Evolutionary conservation across 164 flowering plant species (phyloP).

Genomic region (Vitis amurensis): DNA sequence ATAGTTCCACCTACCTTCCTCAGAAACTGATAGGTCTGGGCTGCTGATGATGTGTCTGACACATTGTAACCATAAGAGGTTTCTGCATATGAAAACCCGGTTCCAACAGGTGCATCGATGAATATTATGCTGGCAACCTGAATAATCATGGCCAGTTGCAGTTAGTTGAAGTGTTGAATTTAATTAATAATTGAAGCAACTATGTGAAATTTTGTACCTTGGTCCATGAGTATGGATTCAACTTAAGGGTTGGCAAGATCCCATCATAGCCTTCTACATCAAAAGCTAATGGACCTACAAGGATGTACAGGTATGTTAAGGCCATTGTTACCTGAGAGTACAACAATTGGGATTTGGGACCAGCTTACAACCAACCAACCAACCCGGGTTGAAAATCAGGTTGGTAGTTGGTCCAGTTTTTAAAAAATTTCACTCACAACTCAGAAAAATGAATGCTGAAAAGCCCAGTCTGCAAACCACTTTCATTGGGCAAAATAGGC

Average conservation of each 20-base stretch:
- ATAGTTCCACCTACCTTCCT: no score
- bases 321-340: no score
- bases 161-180: no score
- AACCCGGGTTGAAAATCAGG: no score
- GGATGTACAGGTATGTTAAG: not conserved
- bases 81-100: conserved; percentile 50
- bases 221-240: conserved; percentile 7
- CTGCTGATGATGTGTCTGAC: conserved; percentile 11
- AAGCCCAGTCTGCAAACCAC: no score
- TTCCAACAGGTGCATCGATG: conserved; percentile 48
- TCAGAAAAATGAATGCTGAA: no score
- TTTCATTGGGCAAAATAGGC: no score
- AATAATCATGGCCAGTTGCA: not conserved
- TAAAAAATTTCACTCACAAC: no score
- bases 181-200: no score
- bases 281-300: conserved; percentile 1
- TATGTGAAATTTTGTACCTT: not conserved
- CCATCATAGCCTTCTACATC: not conserved
- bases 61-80: conserved; percentile 8
- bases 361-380: no score
- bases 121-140: conserved; percentile 47
- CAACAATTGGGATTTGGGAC: no score
- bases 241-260: not conserved
- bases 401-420: no score
- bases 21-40: conserved; percentile 22